Evolutionary conservation across 2,329 filamentous ascomycete species (phyloP), one percentile per base, ranked within the genome.

Genomic region (Exophiala bonariae): DNA sequence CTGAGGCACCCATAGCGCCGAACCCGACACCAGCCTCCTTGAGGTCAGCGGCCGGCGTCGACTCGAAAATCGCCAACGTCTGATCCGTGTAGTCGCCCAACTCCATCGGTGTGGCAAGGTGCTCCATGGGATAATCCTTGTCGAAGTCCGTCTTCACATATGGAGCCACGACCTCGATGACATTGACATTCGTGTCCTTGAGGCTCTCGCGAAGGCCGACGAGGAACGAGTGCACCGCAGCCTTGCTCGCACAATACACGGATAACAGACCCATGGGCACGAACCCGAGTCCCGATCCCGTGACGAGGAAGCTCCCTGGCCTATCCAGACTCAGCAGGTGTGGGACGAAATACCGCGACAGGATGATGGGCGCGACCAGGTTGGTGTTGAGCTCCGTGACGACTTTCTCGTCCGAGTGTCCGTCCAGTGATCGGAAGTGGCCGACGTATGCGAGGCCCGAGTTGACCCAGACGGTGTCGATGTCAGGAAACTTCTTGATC

Each of bases 111-210:
- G 45, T 55, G 23, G 53, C 44, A 0, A 56, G 56, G 11, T 61
- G 60, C 2, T 59, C 63, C 14, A 50, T 11, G 1, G 57, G 61
- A 7, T 59, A 59, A 14, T 48, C 58, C 14, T 47, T 51, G 41
- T 69, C 66, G 2, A 70, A 47, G 1, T 57, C 62, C 1, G 68
- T 70, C 20, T 63, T 64, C 3, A 67, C 62, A 47, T 68, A 68
- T 6, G 66, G 66, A 3, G 66, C 65, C 1, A 60, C 61, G n/a
- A 70, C 55, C 45, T 69, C 66, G 6, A 66, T 55, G 9, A 69
- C 55, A n/a, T 58, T 59, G 32, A 68, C 52, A 41, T 63, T 66
- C 13, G 50, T 59, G 17, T 44, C 58, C 2, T 43, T 48, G 1
- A 68, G 46, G 39, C 66, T 58, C 13, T 59, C 46, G 1, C 64